Conservation (phyloP, 2,329 filamentous ascomycete species). For the Ascochyta lentis region DNA sequence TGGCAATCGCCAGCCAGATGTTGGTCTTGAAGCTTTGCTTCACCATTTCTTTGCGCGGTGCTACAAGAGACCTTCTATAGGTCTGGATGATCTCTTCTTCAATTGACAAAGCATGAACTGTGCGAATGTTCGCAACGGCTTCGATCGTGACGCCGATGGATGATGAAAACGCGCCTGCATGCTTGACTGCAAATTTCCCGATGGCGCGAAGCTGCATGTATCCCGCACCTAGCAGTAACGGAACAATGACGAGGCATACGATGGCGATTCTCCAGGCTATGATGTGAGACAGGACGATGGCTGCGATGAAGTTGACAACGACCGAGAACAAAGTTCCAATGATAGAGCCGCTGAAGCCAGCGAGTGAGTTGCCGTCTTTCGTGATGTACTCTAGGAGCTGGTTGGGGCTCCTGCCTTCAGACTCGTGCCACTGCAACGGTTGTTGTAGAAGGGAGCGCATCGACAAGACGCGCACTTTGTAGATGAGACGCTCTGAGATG, state of each 20-base stretch:
- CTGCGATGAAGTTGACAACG: slow-evolving; percentile 70
- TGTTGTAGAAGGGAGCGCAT: slow-evolving; percentile 71
- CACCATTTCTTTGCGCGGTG: slow-evolving; percentile 58
- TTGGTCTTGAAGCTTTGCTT: slow-evolving; percentile 61
- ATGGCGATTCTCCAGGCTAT: slow-evolving; percentile 79
- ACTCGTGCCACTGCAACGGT: slow-evolving; percentile 74
- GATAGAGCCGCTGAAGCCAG: slow-evolving; percentile 73
- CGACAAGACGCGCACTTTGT: slow-evolving; percentile 67
- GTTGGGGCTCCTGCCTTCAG: slow-evolving; percentile 66
- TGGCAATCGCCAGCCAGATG: slow-evolving; percentile 66
- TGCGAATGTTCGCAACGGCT: slow-evolving; percentile 60
- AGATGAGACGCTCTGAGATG: slow-evolving; percentile 69
- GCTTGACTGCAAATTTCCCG: slow-evolving; percentile 63
- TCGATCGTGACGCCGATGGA: slow-evolving; percentile 61
- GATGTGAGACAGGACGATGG: slow-evolving; percentile 72
- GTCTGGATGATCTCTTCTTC: slow-evolving; percentile 57
- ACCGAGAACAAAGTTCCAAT: slow-evolving; percentile 74
- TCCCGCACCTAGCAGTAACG: slow-evolving; percentile 71
- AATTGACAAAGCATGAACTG: slow-evolving; percentile 59
- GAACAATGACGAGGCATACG: slow-evolving; percentile 72
- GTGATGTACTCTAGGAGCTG: slow-evolving; percentile 72
- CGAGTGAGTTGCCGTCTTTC: slow-evolving; percentile 70
- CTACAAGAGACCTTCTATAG: slow-evolving; percentile 55
- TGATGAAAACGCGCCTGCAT: slow-evolving; percentile 58
- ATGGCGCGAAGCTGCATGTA: slow-evolving; percentile 72